A percentile compares a stretch with the other conserved stretches of the same genome.
Evolutionary conservation across 176 grass and related monocot species (phyloP).

Genomic region (Lolium perenne): DNA sequence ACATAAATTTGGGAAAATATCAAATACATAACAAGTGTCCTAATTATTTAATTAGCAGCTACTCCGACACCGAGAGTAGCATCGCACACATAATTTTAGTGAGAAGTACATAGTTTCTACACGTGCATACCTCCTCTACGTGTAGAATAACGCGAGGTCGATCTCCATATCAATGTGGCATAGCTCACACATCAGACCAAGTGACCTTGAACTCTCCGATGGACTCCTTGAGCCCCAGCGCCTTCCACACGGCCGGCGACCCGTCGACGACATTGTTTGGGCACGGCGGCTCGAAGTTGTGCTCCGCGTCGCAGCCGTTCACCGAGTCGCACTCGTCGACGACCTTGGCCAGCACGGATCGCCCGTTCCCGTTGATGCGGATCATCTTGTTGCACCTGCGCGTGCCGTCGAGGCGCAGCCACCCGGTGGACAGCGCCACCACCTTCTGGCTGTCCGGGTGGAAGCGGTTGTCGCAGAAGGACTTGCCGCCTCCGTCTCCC

Average conservation of each 20-base stretch:
- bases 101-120: not conserved
- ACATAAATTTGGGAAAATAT: not conserved
- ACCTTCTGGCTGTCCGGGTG: conserved; percentile 48
- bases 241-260: conserved; percentile 65
- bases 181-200: conserved; percentile 53
- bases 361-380: conserved; percentile 47
- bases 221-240: conserved; percentile 40
- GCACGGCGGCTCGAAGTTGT: conserved; percentile 71
- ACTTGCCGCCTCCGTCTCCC: conserved; percentile 46
- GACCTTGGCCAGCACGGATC: conserved; percentile 57
- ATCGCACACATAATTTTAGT: not conserved
- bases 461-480: conserved; percentile 55
- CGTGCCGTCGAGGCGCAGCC: conserved; percentile 57
- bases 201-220: conserved; percentile 56
- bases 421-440: conserved; percentile 66
- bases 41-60: conserved; percentile 28
- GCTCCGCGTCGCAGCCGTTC: conserved; percentile 46
- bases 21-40: conserved; percentile 19
- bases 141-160: not conserved
- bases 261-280: conserved; percentile 57
- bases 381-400: conserved; percentile 49
- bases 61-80: conserved; percentile 12
- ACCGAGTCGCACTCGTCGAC: conserved; percentile 74
- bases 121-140: not conserved
- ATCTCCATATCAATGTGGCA: not conserved